phyloP scores from a whole-genome alignment of 495 filamentous ascomycete genomes.

The Penicillium fimorum region DNA sequence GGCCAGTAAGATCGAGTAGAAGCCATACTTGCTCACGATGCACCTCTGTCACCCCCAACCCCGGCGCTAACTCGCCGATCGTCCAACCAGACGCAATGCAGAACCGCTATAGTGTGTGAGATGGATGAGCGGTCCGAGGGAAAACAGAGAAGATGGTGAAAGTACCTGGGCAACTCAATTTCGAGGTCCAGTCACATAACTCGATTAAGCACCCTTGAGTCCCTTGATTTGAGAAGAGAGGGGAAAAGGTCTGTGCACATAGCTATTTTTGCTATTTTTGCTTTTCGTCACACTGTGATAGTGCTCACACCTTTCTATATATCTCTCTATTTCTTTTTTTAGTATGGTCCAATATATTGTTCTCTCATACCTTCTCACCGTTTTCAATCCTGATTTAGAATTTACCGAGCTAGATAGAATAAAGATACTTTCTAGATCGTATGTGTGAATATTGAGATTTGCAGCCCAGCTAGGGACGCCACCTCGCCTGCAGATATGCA shows the following conservation, averaged over 20 bases:
- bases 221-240: neutral
- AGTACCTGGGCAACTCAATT: conserved; percentile 13
- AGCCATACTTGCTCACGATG: conserved; percentile 23
- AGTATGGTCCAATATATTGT: too few species aligned
- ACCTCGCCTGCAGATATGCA: neutral
- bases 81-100: conserved; percentile 34
- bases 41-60: conserved; percentile 38
- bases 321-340: neutral
- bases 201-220: conserved; percentile 14
- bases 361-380: neutral
- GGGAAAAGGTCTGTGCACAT: conserved; percentile 6
- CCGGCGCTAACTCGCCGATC: conserved; percentile 40
- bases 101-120: conserved; percentile 30
- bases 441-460: neutral
- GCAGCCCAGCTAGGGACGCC: neutral
- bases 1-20: conserved; percentile 19
- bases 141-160: conserved; percentile 4
- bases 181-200: conserved; percentile 9
- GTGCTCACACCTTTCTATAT: neutral
- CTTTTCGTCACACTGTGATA: conserved; percentile 5
- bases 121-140: neutral
- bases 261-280: neutral
- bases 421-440: neutral
- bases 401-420: neutral
- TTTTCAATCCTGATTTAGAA: neutral